Evolutionary conservation across 495 filamentous ascomycete species (phyloP).

Genomic region (Aspergillus bridgeri): DNA sequence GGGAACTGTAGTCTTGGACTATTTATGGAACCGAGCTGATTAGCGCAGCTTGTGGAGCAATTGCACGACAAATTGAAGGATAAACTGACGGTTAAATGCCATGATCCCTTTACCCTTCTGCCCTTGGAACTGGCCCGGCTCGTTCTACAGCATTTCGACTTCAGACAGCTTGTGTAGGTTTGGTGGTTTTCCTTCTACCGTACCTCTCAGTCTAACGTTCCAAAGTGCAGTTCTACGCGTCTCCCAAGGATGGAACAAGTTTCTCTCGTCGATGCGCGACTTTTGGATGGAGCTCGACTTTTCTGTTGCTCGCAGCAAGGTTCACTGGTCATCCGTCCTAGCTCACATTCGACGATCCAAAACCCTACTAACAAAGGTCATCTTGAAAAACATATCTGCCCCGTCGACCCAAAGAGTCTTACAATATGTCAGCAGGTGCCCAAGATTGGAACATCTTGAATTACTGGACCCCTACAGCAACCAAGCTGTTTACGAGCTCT

Average conservation of each 20-base stretch:
- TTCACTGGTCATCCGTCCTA: constrained; percentile 37
- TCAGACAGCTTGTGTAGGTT: constrained; percentile 49
- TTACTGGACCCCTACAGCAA: constrained; percentile 19
- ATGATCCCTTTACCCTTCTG: constrained; percentile 46
- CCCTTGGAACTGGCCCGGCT: constrained; percentile 48
- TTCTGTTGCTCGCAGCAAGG: constrained; percentile 35
- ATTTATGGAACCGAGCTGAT: constrained; percentile 6
- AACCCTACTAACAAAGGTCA: constrained; percentile 36
- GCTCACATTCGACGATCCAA: constrained; percentile 44
- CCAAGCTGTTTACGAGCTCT: constrained; percentile 28
- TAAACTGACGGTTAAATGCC: constrained; percentile 26
- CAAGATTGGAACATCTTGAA: constrained; percentile 35
- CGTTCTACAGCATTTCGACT: constrained; percentile 43
- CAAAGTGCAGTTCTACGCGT: constrained; percentile 48
- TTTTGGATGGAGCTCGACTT: constrained; percentile 55
- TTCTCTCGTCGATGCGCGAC: constrained; percentile 38
- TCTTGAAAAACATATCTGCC: constrained; percentile 31
- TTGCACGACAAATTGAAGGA: constrained; percentile 43
- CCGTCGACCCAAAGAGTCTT: constrained; percentile 25
- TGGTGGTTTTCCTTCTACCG: too few relatives aligned
- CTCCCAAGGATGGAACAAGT: constrained; percentile 48
- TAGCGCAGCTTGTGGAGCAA: constrained; percentile 36
- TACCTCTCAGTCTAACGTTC: constrained; percentile 1
- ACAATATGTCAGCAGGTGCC: constrained; percentile 37
- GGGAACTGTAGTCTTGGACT: neutral